phyloP scores from a whole-genome alignment of 805 yeast genomes.

The Kluyveromyces wickerhamii region DNA sequence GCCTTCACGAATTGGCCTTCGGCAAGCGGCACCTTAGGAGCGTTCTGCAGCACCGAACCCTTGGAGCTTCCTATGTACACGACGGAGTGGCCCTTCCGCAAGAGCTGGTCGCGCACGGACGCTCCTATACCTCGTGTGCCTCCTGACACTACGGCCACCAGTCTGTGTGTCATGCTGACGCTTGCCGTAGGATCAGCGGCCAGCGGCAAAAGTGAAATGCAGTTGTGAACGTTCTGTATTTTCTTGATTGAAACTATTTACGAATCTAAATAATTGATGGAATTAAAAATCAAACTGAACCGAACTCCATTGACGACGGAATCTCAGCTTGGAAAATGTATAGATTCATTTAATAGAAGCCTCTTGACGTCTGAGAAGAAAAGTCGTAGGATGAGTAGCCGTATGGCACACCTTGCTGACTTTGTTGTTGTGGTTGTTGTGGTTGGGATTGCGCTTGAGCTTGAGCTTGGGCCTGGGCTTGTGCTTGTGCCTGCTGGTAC shows the following conservation, averaged over 20 bases:
- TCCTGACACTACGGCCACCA: constrained; percentile 34
- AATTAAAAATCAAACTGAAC: neutral
- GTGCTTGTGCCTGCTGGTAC: constrained; percentile 19
- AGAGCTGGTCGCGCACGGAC: constrained; percentile 24
- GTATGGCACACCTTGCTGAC: constrained; percentile 26
- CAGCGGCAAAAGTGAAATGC: too few relatives aligned
- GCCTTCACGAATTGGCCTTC: constrained; percentile 11
- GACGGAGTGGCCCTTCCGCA: constrained; percentile 21
- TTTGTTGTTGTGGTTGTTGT: constrained; percentile 22
- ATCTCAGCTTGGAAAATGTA: too few relatives aligned
- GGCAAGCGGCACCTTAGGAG: constrained; percentile 6
- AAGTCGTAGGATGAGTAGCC: constrained; percentile 29
- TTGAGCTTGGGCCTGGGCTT: constrained; percentile 22
- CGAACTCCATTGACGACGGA: neutral
- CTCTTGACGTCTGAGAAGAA: constrained; percentile 29
- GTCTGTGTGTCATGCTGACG: neutral
- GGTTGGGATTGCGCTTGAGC: constrained; percentile 12
- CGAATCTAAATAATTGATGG: neutral
- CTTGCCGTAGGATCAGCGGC: neutral
- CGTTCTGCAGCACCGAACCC: constrained; percentile 10
- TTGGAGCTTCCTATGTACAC: constrained; percentile 20
- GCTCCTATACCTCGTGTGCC: constrained; percentile 39
- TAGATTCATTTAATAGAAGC: constrained; percentile 22
- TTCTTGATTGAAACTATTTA: constrained; percentile 3
- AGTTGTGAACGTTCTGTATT: too few relatives aligned